Evolutionary conservation across 2,329 filamentous ascomycete species (phyloP), one percentile per base, ranked within the genome.

Genomic region (Talaromyces islandicus): DNA sequence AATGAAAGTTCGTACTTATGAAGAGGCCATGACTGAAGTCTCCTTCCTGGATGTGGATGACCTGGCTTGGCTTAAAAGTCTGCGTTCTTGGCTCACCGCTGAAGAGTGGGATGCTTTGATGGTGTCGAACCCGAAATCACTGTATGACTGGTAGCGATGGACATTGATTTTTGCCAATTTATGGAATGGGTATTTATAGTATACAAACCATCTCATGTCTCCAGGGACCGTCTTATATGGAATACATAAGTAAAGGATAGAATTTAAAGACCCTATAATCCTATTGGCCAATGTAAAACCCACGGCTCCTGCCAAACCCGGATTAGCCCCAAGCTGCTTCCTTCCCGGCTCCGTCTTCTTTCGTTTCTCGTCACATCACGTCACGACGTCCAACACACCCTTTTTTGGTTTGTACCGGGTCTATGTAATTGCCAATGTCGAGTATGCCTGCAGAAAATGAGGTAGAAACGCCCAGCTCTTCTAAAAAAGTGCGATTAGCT

Each of bases 401-500:
- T 21, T 24, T 48, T 48, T 48, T 17, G 11, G 10, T 4, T 48
- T 14, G 1, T 19, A 17, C n/a, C 0, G 12, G 27, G 14, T 9
- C n/a, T 24, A 38, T 38, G 30, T 55, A 55, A 24, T 54, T 2
- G 10, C 1, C 7, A 19, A 14, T n/a, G 4, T n/a, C 17, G 9
- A 32, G 4, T 7, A 55, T 55, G 53, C 7, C 53, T 17, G 3
- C 53, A 25, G 11, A 7, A 1, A 21, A 55, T 41, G 53, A 41
- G 19, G 53, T 14, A 7, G 54, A 41, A 48, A 38, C 35, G 19
- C 56, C 43, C 4, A 54, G 32, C 3, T 57, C 64, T 12, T 64
- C 69, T 0, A 73, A 73, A 56, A 77, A 77, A 52, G 73, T 77
- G 50, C 73, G 73, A 3, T 63, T 75, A 29, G 75, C 75, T 4